A percentile compares a stretch with the other conserved stretches of the same genome.
Conservation (phyloP, 1,284 basidiomycete species). For the Cryptococcus sp. region DNA sequence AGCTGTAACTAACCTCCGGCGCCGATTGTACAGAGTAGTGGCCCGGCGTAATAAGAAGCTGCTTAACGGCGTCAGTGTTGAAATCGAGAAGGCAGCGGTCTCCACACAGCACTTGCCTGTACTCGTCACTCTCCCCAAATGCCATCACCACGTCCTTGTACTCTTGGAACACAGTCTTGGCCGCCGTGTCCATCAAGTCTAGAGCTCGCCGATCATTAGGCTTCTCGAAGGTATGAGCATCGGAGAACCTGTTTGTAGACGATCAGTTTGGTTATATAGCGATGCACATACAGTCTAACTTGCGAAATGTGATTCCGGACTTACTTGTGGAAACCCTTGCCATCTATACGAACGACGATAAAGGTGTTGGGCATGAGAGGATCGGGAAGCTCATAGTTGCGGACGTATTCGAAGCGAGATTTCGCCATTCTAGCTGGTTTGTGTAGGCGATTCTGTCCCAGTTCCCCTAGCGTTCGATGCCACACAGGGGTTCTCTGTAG, state of each 20-base stretch:
- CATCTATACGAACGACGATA: constrained; percentile 84
- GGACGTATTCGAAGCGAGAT: constrained; percentile 86
- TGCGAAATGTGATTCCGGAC: constrained; percentile 18
- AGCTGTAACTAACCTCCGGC: constrained; percentile 55
- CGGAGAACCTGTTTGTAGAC: constrained; percentile 66
- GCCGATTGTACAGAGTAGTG: constrained; percentile 75
- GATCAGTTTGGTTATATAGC: constrained; percentile 5
- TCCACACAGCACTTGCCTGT: constrained; percentile 61
- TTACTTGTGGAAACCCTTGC: constrained; percentile 90
- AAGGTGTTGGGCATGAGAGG: constrained; percentile 77
- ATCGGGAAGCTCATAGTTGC: constrained; percentile 85
- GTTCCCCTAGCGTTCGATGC: too few relatives aligned
- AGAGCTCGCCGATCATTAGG: constrained; percentile 89
- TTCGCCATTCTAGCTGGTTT: constrained; percentile 67
- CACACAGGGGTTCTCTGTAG: too few relatives aligned
- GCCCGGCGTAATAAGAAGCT: constrained; percentile 82
- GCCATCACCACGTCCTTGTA: constrained; percentile 77
- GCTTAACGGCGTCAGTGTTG: background rate
- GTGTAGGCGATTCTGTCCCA: too few relatives aligned
- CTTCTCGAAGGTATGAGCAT: constrained; percentile 75
- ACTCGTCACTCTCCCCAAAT: constrained; percentile 97
- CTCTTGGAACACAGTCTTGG: constrained; percentile 73
- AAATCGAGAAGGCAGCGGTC: background rate
- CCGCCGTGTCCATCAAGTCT: constrained; percentile 88
- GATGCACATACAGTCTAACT: background rate